Conservation (phyloP, 2,329 filamentous ascomycete species). For the Lachnellula cervina region DNA sequence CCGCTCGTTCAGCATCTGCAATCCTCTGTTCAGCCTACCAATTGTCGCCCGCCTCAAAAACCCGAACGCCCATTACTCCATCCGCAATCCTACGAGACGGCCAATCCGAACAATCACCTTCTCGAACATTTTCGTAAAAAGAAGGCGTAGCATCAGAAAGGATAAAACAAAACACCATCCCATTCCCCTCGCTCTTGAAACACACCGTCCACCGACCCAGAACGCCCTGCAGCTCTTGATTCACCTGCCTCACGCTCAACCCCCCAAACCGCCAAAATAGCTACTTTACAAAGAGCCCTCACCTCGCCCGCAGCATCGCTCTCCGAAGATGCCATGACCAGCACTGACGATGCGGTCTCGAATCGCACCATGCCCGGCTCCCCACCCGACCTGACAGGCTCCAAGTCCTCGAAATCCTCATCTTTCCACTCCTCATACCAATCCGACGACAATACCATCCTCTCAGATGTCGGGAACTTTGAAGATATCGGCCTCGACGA, state of each 20-base stretch:
- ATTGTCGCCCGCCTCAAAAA: too few relatives aligned
- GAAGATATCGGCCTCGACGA: conserved; percentile 89
- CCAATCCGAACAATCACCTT: too few relatives aligned
- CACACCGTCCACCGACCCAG: neutral
- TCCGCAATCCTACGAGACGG: too few relatives aligned
- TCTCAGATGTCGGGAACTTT: conserved; percentile 75
- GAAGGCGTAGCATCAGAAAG: too few relatives aligned
- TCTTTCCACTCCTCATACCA: conserved; percentile 77
- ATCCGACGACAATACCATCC: conserved; percentile 63
- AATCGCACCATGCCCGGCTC: conserved; percentile 49
- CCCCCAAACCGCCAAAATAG: conserved; percentile 28
- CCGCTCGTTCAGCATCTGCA: conserved; percentile 6
- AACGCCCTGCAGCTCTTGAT: neutral
- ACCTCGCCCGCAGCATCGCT: conserved; percentile 16
- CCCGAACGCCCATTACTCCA: too few relatives aligned
- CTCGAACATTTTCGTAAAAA: too few relatives aligned
- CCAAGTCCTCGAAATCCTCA: conserved; percentile 87
- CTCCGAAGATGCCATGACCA: conserved; percentile 29
- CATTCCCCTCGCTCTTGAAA: conserved; percentile 3
- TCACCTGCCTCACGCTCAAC: neutral
- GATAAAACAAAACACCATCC: neutral
- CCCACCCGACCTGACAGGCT: conserved; percentile 73
- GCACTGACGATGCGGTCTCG: conserved; percentile 21
- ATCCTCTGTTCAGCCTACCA: neutral
- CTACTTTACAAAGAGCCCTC: conserved; percentile 27